Base-by-base conservation (phyloP, 2,329 filamentous ascomycete species). In the Rutstroemia sp. region DNA sequence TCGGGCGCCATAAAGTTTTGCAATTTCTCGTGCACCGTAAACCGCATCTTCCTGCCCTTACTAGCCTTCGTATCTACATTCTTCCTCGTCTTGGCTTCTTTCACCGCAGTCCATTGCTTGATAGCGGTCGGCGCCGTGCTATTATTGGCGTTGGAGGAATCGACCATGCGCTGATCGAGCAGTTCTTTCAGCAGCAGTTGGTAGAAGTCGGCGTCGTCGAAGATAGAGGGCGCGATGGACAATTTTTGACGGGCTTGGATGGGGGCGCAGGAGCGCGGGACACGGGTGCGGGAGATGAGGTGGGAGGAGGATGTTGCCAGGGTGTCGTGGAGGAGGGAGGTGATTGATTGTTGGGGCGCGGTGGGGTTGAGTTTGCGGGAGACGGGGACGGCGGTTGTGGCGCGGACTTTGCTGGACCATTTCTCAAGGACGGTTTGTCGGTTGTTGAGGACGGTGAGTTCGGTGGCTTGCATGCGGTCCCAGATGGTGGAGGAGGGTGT, bases 1-100 rank as follows among this genome's bases (percentile, higher is more conserved):
- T 96, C 90, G 0, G 91, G 86, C 10, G 92, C 92, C 91, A 96
- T 96, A 69, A 97, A 97, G 71, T 96, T 96, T 74, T 96, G 89
- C 67, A 99, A 73, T 76, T 97, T 97, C 75, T 97, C 92, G 69
- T 97, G 92, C 47, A 96, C 90, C 16, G 89, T 94, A 73, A 92
- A 99, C 40, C 90, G 81, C 79, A 99, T 82, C 75, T 96, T 96
- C 50, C 94, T 79, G 5, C 94, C 94, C 73, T 97, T 97, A 70
- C 89, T 95, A 0, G 94, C 94, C 70, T 92, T 94, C 19, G 92
- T 92, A 70, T 99, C 94, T 4, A 97, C 88, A 30, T 86, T 81
- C 68, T 89, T 88, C 73, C 88, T 87, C 57, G 87, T 80, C 76
- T 92, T 95, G 55, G 84, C 86, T 66, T 91, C 87, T 68, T 87